Percentiles rank a stretch among this genome's conserved stretches.
phyloP scores from a whole-genome alignment of 345 rosid species.

The Pistacia atlantica region DNA sequence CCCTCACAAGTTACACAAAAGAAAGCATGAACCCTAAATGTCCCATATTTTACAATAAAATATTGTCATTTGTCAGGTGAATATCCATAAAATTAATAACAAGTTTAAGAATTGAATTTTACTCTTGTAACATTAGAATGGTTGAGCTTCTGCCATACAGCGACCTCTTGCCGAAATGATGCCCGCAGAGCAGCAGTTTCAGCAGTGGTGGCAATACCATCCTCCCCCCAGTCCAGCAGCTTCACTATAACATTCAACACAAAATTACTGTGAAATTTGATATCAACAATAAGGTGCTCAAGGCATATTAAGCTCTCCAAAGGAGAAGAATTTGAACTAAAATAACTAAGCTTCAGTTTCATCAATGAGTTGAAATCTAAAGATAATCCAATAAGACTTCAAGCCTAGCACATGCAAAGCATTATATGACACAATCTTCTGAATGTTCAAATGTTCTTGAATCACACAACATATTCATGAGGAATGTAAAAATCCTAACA shows the following conservation, averaged over 20 bases:
- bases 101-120: slow-evolving; percentile 19
- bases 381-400: too few relatives aligned
- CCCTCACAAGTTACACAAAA: background rate
- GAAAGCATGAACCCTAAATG: slow-evolving; percentile 9
- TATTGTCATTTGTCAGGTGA: background rate
- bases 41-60: background rate
- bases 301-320: background rate
- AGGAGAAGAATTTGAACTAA: background rate
- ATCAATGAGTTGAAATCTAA: background rate
- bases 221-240: slow-evolving; percentile 91
- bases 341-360: background rate
- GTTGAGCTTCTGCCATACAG: slow-evolving; percentile 94
- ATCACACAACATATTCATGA: too few relatives aligned
- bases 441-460: too few relatives aligned
- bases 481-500: too few relatives aligned
- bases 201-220: slow-evolving; percentile 56
- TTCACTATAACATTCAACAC: slow-evolving; percentile 58
- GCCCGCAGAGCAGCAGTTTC: slow-evolving; percentile 80
- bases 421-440: too few relatives aligned
- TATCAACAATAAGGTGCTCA: background rate
- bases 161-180: slow-evolving; percentile 87
- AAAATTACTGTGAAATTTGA: slow-evolving; percentile 5
- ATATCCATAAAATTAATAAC: slow-evolving; percentile 2
- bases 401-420: too few relatives aligned
- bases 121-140: slow-evolving; percentile 95